Evolutionary conservation across 1,284 basidiomycete species (phyloP), one percentile per base, ranked within the genome.

Genomic region (Puccinia hordei): DNA sequence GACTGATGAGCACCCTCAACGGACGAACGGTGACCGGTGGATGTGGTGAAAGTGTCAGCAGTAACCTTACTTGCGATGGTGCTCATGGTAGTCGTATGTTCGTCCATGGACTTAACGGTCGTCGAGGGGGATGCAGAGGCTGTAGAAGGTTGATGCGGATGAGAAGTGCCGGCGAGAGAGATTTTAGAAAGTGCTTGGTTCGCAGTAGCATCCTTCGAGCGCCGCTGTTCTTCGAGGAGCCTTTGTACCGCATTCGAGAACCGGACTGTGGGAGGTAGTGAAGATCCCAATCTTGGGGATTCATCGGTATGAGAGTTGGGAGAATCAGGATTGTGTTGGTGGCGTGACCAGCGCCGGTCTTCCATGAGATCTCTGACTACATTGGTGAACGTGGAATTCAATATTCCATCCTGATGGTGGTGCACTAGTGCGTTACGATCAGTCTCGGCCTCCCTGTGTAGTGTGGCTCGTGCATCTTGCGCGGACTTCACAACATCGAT

Each of bases 401-500:
- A 57, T 24, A 71, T 35, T 17, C 66, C 66, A 53, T 77, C 57
- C 35, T 75, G 73, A 51, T 77, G 74, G 17, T 77, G 59, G 35
- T 41, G 17, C 4, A 33, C 65, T 35, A 17, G 8, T 38, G 76
- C 85, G 38, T 83, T 82, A 53, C 85, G 83, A 53, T 83, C 82
- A 72, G 86, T 85, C 63, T 84, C 82, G 0, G 86, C 86, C 81
- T 88, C 86, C 6, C 83, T 71, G 9, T 85, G 84, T 8, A 88
- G 83, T 13, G 87, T 83, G 9, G 84, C 81, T 3, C 87, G 84
- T 0, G 87, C 87, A 0, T 87, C 87, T 80, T 86, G 85, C 19
- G 87, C 87, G 0, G 87, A 87, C 83, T 88, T 87, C 13, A 87
- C 84, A 15, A 88, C 84, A 82, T 88, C 87, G 66, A 88, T 87